Evolutionary conservation across 441 rosid genomes (phyloP), one percentile per base, ranked within the genome.

Genomic region (Capsella rubella): DNA sequence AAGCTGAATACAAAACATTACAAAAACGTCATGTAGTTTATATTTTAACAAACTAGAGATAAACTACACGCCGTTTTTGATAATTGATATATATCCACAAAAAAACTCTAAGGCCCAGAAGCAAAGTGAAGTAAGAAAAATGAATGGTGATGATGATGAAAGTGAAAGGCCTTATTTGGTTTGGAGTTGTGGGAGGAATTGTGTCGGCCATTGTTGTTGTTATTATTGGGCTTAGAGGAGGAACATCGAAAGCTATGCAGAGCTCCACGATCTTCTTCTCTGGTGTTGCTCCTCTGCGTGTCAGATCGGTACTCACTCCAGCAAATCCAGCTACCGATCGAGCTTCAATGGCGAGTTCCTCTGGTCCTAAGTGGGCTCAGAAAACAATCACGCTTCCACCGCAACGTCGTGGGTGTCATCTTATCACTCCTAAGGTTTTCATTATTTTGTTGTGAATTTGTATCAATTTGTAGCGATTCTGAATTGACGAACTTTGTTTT

Each of bases 331-430:
- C 81, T 53, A 69, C 76, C 51, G 86, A 69, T 66, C 76, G 71
- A 59, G 71, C 62, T 69, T 77, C 82, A 43, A 89, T 87, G 93
- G 85, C 90, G 42, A 43, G 84, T 40, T 67, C 84, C 13, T 11
- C 90, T 29, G 80, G 79, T 60, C 94, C 97, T 29, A 90, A 89
- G 83, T 90, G 97, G 99, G 91, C 95, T 50, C 97, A 94, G 87
- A 94, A 86, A 86, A 94, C 95, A 70, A 61, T 92, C 53, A 90
- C 95, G 54, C 87, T 91, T 39, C 86, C 95, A 43, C 95, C 97
- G 1, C 15, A 12, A 42, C 47, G 83, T 64, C 97, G 97, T 4
- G 99, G 99, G 77, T 94, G 97, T 69, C 97, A 94, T 86, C 97
- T 94, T 42, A 80, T 94, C 59, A 94, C 97, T 62, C 76, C 95